These are phyloP conservation scores for Yamadazyma mexicana DNA, from an alignment of 1,139 yeast species.

Conservation along the genomic window DNA sequence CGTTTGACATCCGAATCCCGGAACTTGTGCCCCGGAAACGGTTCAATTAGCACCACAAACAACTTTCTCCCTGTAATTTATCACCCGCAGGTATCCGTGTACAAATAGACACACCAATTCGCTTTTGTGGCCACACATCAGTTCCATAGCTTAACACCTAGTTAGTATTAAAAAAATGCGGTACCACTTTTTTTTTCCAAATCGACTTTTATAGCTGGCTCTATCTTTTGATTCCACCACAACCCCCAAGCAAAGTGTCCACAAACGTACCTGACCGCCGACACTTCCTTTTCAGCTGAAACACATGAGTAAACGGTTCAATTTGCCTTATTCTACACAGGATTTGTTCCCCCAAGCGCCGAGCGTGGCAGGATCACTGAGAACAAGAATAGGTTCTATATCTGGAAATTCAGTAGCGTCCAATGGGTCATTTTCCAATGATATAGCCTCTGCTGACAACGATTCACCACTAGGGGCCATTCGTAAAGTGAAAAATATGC, in stretches of 20 bases:
- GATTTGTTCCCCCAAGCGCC: constrained; percentile 35
- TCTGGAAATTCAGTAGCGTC: constrained; percentile 25
- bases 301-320: constrained; percentile 31
- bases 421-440: constrained; percentile 14
- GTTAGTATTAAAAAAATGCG: no score
- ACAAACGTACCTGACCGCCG: no score
- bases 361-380: constrained; percentile 14
- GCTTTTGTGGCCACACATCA: no score
- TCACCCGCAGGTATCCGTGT: neutral
- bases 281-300: no score
- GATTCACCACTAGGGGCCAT: constrained; percentile 3
- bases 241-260: no score
- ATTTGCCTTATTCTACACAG: constrained; percentile 39
- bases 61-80: neutral
- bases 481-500: constrained; percentile 27
- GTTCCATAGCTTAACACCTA: no score
- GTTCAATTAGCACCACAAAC: neutral
- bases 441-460: neutral
- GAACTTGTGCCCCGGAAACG: neutral
- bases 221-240: neutral
- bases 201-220: no score
- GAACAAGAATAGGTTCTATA: constrained; percentile 19
- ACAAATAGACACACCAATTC: neutral
- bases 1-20: neutral
- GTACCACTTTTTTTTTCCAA: no score